Percentiles rank a stretch among this genome's conserved stretches.
These are phyloP conservation scores for Suillus subaureus DNA, from an alignment of 768 basidiomycete species.

Conservation along the genomic window DNA sequence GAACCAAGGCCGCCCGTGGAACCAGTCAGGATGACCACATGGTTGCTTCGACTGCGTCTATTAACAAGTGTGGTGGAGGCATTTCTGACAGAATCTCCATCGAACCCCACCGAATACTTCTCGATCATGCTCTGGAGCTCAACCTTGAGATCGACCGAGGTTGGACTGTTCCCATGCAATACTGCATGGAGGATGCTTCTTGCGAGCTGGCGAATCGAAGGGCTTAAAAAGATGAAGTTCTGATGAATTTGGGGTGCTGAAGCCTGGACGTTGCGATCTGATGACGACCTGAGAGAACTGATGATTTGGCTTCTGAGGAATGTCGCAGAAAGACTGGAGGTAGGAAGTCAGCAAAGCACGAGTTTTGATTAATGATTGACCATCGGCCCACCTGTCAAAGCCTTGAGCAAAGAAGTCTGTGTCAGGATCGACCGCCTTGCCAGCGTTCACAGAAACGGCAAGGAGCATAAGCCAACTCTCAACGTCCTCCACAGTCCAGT, in stretches of 20 bases:
- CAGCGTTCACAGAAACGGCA: slow-evolving; percentile 17
- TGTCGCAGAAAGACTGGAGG: slow-evolving; percentile 35
- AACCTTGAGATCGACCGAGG: neutral
- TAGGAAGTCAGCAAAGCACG: neutral
- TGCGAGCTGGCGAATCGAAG: slow-evolving; percentile 34
- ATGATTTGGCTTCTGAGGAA: slow-evolving; percentile 37
- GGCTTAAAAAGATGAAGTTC: slow-evolving; percentile 48
- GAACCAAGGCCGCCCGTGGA: slow-evolving; percentile 43
- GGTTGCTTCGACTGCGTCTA: slow-evolving; percentile 31
- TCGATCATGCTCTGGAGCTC: slow-evolving; percentile 35
- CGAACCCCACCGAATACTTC: slow-evolving; percentile 30
- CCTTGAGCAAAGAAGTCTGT: slow-evolving; percentile 27
- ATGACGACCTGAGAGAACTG: slow-evolving; percentile 25
- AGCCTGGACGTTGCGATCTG: slow-evolving; percentile 2
- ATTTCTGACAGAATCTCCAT: slow-evolving; percentile 15
- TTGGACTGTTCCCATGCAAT: neutral
- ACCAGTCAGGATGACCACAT: slow-evolving; percentile 44
- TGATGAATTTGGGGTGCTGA: slow-evolving; percentile 22
- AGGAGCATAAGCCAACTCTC: slow-evolving; percentile 32
- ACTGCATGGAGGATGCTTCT: slow-evolving; percentile 21
- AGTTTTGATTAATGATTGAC: neutral
- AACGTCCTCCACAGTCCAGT: slow-evolving; percentile 26
- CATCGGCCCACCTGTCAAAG: slow-evolving; percentile 26
- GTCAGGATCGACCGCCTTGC: slow-evolving; percentile 6
- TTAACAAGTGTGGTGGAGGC: slow-evolving; percentile 10